Evolutionary conservation across 2,329 filamentous ascomycete species (phyloP).

Genomic region (Penicillium sp.): DNA sequence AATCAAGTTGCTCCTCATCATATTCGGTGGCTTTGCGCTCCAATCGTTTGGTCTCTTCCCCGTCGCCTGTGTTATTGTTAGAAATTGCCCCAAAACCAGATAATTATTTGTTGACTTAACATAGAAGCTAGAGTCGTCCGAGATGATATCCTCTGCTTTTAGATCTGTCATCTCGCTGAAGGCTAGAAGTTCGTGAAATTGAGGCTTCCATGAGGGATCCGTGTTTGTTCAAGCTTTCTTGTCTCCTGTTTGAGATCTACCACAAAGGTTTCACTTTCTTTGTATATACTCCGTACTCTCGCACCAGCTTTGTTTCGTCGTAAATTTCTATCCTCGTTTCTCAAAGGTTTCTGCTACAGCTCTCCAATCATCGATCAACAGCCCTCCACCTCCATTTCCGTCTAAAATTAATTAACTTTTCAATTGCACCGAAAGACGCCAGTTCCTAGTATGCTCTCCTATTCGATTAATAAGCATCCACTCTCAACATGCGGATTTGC

Average conservation of each 20-base stretch:
- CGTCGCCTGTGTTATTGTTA: conserved; percentile 55
- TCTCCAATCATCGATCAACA: background rate
- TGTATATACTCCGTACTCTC: background rate
- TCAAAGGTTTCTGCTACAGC: background rate
- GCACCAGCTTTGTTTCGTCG: background rate
- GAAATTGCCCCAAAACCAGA: background rate
- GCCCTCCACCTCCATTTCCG: background rate
- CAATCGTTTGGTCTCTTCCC: conserved; percentile 54
- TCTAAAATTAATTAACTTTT: background rate
- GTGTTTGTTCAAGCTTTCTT: background rate
- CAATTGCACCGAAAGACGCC: background rate
- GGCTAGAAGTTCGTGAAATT: background rate
- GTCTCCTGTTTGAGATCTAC: background rate
- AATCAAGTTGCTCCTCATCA: conserved; percentile 49
- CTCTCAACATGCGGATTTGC: background rate
- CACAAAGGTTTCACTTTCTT: background rate
- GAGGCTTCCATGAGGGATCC: background rate
- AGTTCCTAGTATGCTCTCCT: background rate
- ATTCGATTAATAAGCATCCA: background rate
- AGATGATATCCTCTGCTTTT: conserved; percentile 33
- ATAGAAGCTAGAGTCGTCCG: conserved; percentile 53
- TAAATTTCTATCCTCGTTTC: background rate
- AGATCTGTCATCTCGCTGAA: background rate
- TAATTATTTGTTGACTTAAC: conserved; percentile 30
- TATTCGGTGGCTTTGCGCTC: conserved; percentile 58